These are phyloP conservation scores for Pleoardoris graminearum DNA, from an alignment of 2,329 filamentous ascomycete species.

Conservation along the genomic window DNA sequence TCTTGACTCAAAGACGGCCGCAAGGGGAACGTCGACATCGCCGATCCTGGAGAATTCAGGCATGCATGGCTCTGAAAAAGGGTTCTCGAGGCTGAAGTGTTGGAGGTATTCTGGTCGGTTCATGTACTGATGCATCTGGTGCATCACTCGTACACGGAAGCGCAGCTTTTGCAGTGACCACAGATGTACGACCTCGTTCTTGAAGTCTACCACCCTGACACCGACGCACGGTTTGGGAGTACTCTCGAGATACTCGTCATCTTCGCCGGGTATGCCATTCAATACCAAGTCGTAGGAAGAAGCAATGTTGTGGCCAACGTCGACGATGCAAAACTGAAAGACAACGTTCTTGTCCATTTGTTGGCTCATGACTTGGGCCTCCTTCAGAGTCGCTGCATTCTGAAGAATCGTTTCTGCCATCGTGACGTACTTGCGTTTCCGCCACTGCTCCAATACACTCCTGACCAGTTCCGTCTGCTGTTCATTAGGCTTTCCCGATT, in stretches of 20 bases:
- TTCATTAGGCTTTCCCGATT: conserved; percentile 59
- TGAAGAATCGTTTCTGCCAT: conserved; percentile 94
- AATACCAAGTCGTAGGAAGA: conserved; percentile 97
- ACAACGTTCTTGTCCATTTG: conserved; percentile 90
- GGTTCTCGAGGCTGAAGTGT: conserved; percentile 89
- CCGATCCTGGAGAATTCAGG: conserved; percentile 91
- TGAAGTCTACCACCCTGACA: conserved; percentile 88
- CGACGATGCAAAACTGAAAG: conserved; percentile 93
- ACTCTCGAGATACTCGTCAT: conserved; percentile 79
- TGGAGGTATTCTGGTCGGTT: conserved; percentile 93
- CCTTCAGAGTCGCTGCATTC: conserved; percentile 84
- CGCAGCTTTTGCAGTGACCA: conserved; percentile 96
- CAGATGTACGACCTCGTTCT: conserved; percentile 79
- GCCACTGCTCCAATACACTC: conserved; percentile 73
- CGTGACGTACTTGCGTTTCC: conserved; percentile 80
- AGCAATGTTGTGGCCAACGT: conserved; percentile 82
- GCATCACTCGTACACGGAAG: conserved; percentile 85
- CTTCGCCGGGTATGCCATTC: conserved; percentile 84
- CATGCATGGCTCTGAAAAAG: conserved; percentile 88
- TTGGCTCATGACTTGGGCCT: conserved; percentile 97
- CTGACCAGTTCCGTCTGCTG: conserved; percentile 73
- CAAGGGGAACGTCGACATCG: conserved; percentile 88
- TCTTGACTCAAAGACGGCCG: conserved; percentile 89
- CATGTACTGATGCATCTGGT: conserved; percentile 95
- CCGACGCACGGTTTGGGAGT: conserved; percentile 88